Base-by-base conservation (phyloP, 148 eudicot species). In the Heliosperma pusillum region DNA sequence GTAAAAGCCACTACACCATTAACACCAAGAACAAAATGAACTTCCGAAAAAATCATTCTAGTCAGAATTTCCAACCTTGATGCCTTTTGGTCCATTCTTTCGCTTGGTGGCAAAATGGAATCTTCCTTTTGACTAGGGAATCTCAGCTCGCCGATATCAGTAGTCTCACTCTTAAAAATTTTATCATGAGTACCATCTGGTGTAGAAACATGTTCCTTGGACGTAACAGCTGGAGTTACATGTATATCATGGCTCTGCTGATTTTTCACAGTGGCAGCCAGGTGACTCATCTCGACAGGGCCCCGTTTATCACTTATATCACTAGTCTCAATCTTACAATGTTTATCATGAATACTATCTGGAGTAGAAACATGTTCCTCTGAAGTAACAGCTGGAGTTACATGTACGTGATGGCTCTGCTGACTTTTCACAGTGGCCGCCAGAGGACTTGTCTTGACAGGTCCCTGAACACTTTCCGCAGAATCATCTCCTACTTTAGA, bases 61-160 rank as follows among this genome's bases (percentile, higher is more conserved):
- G n/a, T 24, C 44, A 75, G 68, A 76, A 36, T 56, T 75, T 68
- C 78, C 62, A 80, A 93, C 97, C 97, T 93, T 76, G 82, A 53
- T 76, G 74, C 78, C 75, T 60, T 83, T 55, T 69, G 78, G 44
- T 73, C 82, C 61, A 74, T 57, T 78, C 73, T 83, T 58, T 80
- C 85, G 65, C 10, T 74, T 83, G 83, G 75, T 74, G 78, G 86
- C 63, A 44, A 50, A 50, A 85, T 77, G 53, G 78, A 36, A 26
- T 80, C 77, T 67, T 76, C 73, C 78, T 77, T 82, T 71, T 81
- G 73, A 36, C 70, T 56, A 17, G 73, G 58, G 74, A 64, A 68
- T 29, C 76, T 70, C 16, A 59, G 42, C 33, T 76, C 81, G 66
- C 66, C 82, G 16, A 76, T 66, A 82, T 80, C 81, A 52, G 70